Evolutionary conservation across 306 rosid genomes (phyloP).

Genomic region (Vigna trinervia): DNA sequence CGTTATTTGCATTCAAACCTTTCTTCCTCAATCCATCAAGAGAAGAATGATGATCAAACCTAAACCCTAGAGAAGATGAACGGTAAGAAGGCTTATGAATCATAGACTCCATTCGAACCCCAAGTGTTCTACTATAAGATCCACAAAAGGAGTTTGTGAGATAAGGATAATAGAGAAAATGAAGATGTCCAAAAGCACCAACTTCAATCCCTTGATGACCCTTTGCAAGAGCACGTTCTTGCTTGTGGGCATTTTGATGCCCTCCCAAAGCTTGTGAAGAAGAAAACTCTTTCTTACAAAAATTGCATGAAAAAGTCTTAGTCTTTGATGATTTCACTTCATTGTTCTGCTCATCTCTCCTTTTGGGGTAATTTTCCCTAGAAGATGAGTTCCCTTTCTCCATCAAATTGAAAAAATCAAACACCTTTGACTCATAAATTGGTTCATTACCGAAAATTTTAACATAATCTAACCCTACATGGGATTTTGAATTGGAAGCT

Average conservation of each 20-base stretch:
- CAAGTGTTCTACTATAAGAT: constrained; percentile 52
- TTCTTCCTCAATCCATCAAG: constrained; percentile 39
- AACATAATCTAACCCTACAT: constrained; percentile 32
- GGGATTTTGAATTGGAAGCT: constrained; percentile 36
- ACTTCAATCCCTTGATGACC: constrained; percentile 51
- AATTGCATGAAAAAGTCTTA: constrained; percentile 65
- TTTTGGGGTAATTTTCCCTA: constrained; percentile 4
- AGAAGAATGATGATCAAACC: constrained; percentile 38
- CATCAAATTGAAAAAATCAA: constrained; percentile 38
- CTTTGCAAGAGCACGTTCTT: constrained; percentile 73
- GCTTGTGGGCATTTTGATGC: constrained; percentile 86
- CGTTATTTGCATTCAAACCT: constrained; percentile 21
- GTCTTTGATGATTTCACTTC: constrained; percentile 18
- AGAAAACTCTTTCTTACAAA: constrained; percentile 73
- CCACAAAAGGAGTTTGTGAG: constrained; percentile 45
- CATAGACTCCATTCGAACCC: constrained; percentile 63
- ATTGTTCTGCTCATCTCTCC: not conserved
- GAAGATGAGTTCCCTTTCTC: not conserved
- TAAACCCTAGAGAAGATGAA: constrained; percentile 21
- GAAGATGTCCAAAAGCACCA: not conserved
- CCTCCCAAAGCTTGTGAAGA: constrained; percentile 91
- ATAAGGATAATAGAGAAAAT: constrained; percentile 49
- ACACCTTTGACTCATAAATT: not conserved
- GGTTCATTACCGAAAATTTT: constrained; percentile 47
- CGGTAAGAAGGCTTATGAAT: constrained; percentile 61